Evolutionary conservation across 228 moss, liverwort and hornwort species (phyloP).

Genomic region (Sphagnum magellanicum): DNA sequence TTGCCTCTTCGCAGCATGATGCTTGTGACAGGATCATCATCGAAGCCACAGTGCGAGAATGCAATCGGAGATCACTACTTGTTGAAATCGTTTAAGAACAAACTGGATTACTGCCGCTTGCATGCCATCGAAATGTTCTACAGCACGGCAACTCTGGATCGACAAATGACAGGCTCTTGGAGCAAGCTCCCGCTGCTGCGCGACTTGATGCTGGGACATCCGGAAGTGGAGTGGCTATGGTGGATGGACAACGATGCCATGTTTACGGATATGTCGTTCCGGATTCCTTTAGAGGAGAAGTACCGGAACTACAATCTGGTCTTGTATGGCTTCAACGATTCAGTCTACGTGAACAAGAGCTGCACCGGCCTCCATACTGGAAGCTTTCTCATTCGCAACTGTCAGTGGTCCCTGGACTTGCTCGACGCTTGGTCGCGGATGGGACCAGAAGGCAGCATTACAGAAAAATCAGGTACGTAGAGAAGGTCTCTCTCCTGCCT

Average conservation of each 20-base stretch:
- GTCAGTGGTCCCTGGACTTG: slow-evolving; percentile 36
- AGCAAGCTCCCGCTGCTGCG: slow-evolving; percentile 41
- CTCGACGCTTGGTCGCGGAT: slow-evolving; percentile 37
- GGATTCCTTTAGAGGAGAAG: slow-evolving; percentile 24
- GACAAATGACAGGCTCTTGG: slow-evolving; percentile 56
- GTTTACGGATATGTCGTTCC: slow-evolving; percentile 38
- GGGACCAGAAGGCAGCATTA: slow-evolving; percentile 28
- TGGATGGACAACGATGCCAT: slow-evolving; percentile 45
- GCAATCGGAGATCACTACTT: slow-evolving; percentile 29
- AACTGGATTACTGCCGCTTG: slow-evolving; percentile 29
- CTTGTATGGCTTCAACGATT: slow-evolving; percentile 28
- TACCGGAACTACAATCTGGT: slow-evolving; percentile 29
- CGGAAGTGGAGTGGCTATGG: slow-evolving; percentile 41
- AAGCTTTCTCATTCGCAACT: slow-evolving; percentile 37
- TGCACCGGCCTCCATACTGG: slow-evolving; percentile 42
- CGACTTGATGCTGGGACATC: slow-evolving; percentile 30
- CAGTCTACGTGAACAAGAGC: slow-evolving; percentile 16
- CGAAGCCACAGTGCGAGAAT: slow-evolving; percentile 26
- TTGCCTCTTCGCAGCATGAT: slow-evolving; percentile 7
- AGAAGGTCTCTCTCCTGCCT: too few species aligned
- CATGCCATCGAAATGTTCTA: slow-evolving; percentile 30
- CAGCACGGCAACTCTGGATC: slow-evolving; percentile 43
- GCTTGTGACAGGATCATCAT: slow-evolving; percentile 28
- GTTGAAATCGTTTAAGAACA: slow-evolving; percentile 34
- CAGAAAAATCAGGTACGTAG: slow-evolving; percentile 21